These are phyloP conservation scores for Vitis rupestris DNA, from an alignment of 164 flowering plant species.

Conservation along the genomic window DNA sequence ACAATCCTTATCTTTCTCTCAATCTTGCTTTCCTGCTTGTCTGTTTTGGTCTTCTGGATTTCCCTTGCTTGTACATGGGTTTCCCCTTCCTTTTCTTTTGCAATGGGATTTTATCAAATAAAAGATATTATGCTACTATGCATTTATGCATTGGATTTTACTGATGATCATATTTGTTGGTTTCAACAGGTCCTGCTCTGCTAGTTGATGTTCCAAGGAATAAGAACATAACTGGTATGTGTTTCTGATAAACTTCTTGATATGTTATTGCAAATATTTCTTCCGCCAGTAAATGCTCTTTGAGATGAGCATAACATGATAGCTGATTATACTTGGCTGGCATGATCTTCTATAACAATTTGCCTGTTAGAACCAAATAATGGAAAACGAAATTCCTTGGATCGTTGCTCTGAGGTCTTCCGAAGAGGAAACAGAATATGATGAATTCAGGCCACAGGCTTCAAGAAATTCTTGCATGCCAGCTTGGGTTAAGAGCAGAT, in stretches of 20 bases:
- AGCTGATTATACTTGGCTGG: too few relatives aligned
- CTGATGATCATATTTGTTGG: slow-evolving; percentile 9
- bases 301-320: too few relatives aligned
- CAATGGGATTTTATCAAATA: not conserved
- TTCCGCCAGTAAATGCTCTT: too few relatives aligned
- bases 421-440: too few relatives aligned
- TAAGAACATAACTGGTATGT: slow-evolving; percentile 78
- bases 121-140: not conserved
- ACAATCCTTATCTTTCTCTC: too few relatives aligned
- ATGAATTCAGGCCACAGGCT: too few relatives aligned
- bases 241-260: not conserved
- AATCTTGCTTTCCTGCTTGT: not conserved
- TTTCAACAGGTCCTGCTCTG: slow-evolving; percentile 67
- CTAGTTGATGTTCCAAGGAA: slow-evolving; percentile 95
- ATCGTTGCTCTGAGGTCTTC: too few relatives aligned
- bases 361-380: too few relatives aligned
- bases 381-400: too few relatives aligned
- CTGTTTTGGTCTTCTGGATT: not conserved
- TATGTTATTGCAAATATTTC: not conserved
- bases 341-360: too few relatives aligned
- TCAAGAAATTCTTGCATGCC: too few relatives aligned
- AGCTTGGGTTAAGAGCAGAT: too few relatives aligned
- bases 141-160: not conserved
- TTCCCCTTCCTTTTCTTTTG: not conserved
- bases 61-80: not conserved